Conservation (phyloP, 306 rosid species). For the Fragaria ananassa region DNA sequence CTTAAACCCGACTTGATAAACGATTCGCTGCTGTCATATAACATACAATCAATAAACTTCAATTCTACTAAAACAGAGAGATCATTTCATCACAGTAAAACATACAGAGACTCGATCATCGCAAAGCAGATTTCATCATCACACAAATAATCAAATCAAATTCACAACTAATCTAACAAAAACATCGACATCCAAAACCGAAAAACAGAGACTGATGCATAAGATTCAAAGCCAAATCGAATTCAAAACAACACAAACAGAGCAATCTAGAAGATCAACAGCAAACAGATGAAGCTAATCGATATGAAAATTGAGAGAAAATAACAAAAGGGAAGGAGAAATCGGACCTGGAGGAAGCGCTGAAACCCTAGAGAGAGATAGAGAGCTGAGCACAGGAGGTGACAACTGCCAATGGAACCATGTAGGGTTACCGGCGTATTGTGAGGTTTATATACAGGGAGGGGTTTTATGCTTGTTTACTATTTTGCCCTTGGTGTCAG, state of each 20-base stretch:
- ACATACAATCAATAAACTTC: not conserved
- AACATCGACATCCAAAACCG: not conserved
- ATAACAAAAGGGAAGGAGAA: not conserved
- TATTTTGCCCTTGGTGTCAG: conserved; percentile 19
- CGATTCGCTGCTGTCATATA: not conserved
- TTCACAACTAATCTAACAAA: not conserved
- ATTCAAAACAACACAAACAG: not conserved
- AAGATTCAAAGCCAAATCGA: not conserved
- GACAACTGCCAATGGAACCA: not conserved
- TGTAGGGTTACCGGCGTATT: conserved; percentile 10
- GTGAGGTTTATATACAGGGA: not conserved
- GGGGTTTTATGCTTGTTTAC: not conserved
- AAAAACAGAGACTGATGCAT: not conserved
- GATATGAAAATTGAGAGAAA: not conserved
- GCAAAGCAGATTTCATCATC: not conserved
- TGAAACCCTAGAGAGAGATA: not conserved
- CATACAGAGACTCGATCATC: not conserved
- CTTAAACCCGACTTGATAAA: not conserved
- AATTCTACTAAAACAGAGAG: not conserved
- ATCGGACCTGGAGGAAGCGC: not conserved
- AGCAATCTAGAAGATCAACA: not conserved
- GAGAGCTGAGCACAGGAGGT: not conserved
- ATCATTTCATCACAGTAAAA: not conserved
- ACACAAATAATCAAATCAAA: not conserved
- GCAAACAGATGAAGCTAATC: not conserved